Percentiles rank a stretch among this genome's conserved stretches.
These are phyloP conservation scores for Pyrus bretschneideri DNA, from an alignment of 306 rosid species.

Conservation along the genomic window DNA sequence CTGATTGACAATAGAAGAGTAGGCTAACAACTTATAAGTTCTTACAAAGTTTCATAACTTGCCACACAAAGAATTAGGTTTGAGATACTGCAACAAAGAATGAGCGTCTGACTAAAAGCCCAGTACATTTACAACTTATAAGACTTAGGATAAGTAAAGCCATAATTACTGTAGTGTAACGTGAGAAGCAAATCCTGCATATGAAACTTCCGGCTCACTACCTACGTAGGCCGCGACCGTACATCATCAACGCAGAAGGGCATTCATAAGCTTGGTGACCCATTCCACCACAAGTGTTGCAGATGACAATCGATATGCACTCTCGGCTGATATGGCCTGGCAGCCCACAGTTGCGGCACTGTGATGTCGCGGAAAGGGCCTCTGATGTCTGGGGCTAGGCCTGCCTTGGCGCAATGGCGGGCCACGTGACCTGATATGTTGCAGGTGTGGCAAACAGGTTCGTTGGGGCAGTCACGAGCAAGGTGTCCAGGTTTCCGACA, in stretches of 20 bases:
- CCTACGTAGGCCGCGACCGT: background rate
- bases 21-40: too few species aligned
- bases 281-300: slow-evolving; percentile 20
- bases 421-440: slow-evolving; percentile 24
- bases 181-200: background rate
- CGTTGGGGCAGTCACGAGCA: slow-evolving; percentile 17
- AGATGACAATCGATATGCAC: slow-evolving; percentile 7
- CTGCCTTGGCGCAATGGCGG: slow-evolving; percentile 4
- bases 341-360: slow-evolving; percentile 6
- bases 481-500: slow-evolving; percentile 17
- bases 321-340: slow-evolving; percentile 14
- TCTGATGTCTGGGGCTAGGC: background rate
- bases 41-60: too few species aligned
- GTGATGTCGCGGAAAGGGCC: background rate
- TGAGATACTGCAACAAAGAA: too few species aligned
- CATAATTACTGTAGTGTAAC: background rate
- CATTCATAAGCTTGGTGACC: slow-evolving; percentile 18
- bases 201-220: background rate
- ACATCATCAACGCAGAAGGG: slow-evolving; percentile 8
- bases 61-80: too few species aligned
- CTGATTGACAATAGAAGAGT: too few species aligned
- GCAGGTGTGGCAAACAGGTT: slow-evolving; percentile 20
- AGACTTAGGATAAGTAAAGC: background rate
- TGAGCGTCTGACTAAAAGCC: too few species aligned
- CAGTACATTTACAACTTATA: background rate